Conservation (phyloP, 2,329 filamentous ascomycete genomes). For the Pseudogymnoascus sp. region DNA sequence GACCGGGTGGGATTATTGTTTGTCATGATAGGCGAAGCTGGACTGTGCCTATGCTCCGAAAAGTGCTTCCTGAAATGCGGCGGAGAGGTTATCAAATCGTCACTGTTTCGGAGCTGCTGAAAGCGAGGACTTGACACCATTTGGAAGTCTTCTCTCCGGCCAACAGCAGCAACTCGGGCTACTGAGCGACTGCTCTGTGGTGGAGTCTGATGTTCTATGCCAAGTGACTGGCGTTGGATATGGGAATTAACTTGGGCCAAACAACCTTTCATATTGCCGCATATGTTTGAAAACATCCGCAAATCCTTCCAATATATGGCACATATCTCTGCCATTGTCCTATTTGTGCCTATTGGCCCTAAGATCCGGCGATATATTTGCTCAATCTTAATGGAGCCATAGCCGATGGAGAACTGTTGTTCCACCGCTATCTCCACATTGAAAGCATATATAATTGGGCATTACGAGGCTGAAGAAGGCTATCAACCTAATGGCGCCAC, state of each 20-base stretch:
- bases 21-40: constrained; percentile 67
- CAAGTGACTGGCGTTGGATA: no score
- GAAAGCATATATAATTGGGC: background rate
- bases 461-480: background rate
- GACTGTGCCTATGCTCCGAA: constrained; percentile 6
- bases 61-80: constrained; percentile 3
- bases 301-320: background rate
- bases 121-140: background rate
- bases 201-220: no score
- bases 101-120: background rate
- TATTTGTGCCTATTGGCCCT: background rate
- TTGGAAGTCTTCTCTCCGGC: background rate
- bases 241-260: background rate
- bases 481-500: background rate
- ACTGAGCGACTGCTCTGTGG: no score
- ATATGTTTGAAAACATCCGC: background rate
- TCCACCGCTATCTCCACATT: background rate
- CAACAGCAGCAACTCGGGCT: no score
- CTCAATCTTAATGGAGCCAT: background rate
- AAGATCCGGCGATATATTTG: background rate
- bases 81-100: background rate
- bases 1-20: constrained; percentile 71
- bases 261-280: background rate
- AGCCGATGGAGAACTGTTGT: background rate
- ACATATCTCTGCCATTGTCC: background rate